Evolutionary conservation across 2,329 filamentous ascomycete species (phyloP), one percentile per base, ranked within the genome.

Genomic region (Fusarium pseudograminearum): DNA sequence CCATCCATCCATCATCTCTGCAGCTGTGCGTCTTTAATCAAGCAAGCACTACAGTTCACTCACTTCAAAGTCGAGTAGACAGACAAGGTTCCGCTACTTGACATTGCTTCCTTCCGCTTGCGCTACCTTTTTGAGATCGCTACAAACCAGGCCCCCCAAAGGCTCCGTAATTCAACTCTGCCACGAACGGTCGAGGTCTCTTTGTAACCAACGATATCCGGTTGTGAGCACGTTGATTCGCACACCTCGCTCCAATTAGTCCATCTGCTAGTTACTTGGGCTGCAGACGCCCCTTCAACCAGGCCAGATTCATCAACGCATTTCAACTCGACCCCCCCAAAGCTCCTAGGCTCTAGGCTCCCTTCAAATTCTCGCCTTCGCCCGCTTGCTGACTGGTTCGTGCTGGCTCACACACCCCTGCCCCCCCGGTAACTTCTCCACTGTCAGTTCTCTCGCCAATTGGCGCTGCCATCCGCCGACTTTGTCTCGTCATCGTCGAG

Each of bases 401-500:
- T 34, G 52, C 51, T 66, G 52, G 52, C 50, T 58, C 64, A 28
- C 63, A 72, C 72, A 68, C 71, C 72, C 72, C 66, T 74, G 72
- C 57, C 57, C 50, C n/a, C 44, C 55, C 62, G 56, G 56, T 56
- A 36, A 57, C 47, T 61, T 61, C 72, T 45, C 72, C 72, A 74
- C 72, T 47, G 59, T 65, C 57, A 69, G 62, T 50, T 69, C 63
- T 62, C 48, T 57, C 72, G 52, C 72, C 72, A 74, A 74, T 74
- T 74, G 73, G 67, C 71, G 56, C 71, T 60, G 72, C 60, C 51
- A 57, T 64, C 58, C 59, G 67, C 67, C 65, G 52, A 57, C 61
- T 70, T 68, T 74, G 69, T 74, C 73, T 74, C 73, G 73, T 74
- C 71, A 74, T 74, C 65, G 69, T 73, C 72, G 69, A 74, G 73